Base-by-base conservation (phyloP, 306 rosid species). In the Vigna radiata region DNA sequence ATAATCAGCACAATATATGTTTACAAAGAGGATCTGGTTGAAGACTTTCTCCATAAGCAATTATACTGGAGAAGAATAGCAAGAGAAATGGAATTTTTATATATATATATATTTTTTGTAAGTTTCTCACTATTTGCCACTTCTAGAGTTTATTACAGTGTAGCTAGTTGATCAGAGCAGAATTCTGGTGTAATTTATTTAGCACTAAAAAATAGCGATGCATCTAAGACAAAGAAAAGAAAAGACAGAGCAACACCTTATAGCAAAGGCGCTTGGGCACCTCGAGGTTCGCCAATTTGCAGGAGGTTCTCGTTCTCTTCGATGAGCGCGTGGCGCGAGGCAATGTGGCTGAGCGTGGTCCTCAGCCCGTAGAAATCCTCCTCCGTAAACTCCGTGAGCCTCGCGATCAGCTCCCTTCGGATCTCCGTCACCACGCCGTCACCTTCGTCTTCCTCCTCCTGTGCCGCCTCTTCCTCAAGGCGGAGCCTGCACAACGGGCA, bases 401-500 rank as follows among this genome's bases (percentile, higher is more conserved):
- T 60, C 61, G 52, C 33, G 78, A 86, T 49, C 54, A 86, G 41
- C 53, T 86, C 79, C 66, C 83, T 62, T 77, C 80, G 8, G 37
- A 68, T 44, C 41, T 68, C 73, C 56, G 55, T 44, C 39, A 25
- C 8, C 1, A 21, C 68, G 11, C 6, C 71, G 0, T 33, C 63
- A 0, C 3, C 56, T 0, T 31, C 47, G 0, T 78, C 68, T 1
- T 43, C 58, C 0, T 61, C 83, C 0, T 21, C 37, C 1, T 55
- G 75, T 0, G 13, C 46, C 46, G 13, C 13, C 3, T 54, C 59
- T 8, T 65, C 74, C 5, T 11, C 49, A 1, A 89, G 73, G 60
- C 86, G 84, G 69, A 84, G 86, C 3, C 98, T 86, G 61, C 98
- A 93, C n/a, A 93, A 83, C 0, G 98, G 98, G 79, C 98, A 93